Evolutionary conservation across 129 eudicot genomes (phyloP), one percentile per base, ranked within the genome.

Genomic region (Tagetes patula): DNA sequence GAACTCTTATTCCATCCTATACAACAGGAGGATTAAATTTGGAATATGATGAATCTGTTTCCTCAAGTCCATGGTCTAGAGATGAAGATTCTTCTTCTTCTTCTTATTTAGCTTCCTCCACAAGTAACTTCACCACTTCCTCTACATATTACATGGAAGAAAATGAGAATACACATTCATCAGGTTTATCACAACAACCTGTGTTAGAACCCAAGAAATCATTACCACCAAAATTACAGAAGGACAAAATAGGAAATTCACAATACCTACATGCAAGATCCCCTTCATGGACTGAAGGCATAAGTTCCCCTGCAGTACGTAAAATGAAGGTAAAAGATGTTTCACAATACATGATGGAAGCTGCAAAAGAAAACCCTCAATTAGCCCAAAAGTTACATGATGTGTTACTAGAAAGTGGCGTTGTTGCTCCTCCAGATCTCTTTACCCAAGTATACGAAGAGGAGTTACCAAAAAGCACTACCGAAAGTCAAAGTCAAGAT

Each of bases 251-350:
- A 64, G 85, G 79, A 78, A 74, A 75, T 77, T 63, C 79, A 69
- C 69, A 71, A 66, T 48, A 83, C 59, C 14, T 80, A 56, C 98
- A 82, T 73, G 87, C 87, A 46, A 77, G 89, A 78, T 90, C 97
- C 65, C 97, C 98, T 79, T 94, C 98, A 4, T 94, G 98, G 98
- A 94, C 98, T 0, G 97, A 94, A 88, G 98, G 98, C 40, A 82
- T 94, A 36, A 90, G 96, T 79, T 90, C 96, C 33, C 96, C 97
- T 36, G 97, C 89, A 62, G 93, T 72, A 39, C 86, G 82, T 4
- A 90, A 81, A 77, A 90, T 84, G 97, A 90, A 90, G 78, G 98
- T 90, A 33, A 94, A 94, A 78, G 97, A 94, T 69, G 98, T 90
- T 50, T 94, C 98, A n/a, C 89, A 87, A 49, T 90, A 90, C 92